A percentile compares a stretch with the other conserved stretches of the same genome.
phyloP scores from a whole-genome alignment of 1,139 yeast species.

The Suhomyces bolitotheri region DNA sequence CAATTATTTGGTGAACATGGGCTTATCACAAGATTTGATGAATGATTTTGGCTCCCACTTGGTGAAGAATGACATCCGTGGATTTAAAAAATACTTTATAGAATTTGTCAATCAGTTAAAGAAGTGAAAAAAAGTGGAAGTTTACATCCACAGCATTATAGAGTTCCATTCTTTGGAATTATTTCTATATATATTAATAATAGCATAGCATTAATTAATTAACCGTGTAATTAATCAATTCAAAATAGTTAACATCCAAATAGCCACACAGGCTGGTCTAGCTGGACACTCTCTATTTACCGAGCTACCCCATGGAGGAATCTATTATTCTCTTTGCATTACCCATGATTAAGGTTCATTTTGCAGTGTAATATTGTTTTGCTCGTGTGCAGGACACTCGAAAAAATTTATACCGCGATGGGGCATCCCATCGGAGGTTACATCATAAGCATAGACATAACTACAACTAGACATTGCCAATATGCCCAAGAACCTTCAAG shows the following conservation, averaged over 20 bases:
- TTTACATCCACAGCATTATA: conserved; percentile 8
- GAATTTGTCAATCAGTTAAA: conserved; percentile 53
- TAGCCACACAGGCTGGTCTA: no score
- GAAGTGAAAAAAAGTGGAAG: conserved; percentile 18
- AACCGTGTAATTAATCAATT: no score
- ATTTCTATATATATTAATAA: conserved; percentile 9
- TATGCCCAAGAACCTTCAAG: conserved; percentile 27
- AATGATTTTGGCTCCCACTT: conserved; percentile 59
- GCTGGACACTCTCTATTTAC: no score
- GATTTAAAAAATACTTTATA: conserved; percentile 65
- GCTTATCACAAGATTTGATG: conserved; percentile 56
- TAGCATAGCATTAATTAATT: conserved; percentile 6
- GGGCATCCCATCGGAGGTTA: neutral
- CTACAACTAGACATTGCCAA: no score
- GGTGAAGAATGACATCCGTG: conserved; percentile 54
- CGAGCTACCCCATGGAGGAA: no score
- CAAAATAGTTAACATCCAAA: no score
- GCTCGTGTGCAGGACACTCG: conserved; percentile 4
- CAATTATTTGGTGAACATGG: conserved; percentile 58
- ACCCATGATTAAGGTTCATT: no score
- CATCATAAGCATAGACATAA: no score
- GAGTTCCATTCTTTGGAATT: conserved; percentile 9
- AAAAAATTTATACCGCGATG: conserved; percentile 5
- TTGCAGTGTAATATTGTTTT: no score
- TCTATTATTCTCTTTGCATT: no score